Conservation (phyloP, 169 alveolate species). For the Babesia ovata region DNA sequence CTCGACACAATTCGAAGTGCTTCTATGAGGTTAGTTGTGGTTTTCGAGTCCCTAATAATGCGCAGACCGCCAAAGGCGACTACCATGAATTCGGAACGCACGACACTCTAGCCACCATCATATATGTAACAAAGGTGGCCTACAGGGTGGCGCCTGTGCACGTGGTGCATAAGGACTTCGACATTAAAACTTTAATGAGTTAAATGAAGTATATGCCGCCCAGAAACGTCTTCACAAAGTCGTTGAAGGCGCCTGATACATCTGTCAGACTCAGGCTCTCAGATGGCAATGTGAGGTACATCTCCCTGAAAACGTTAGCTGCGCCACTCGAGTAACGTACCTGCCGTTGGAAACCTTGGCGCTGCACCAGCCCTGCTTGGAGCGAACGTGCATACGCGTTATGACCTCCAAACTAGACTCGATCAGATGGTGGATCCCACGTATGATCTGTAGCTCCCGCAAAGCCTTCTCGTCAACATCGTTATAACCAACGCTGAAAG, state of each 20-base stretch:
- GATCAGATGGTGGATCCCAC: slow-evolving; percentile 44
- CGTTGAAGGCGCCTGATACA: slow-evolving; percentile 21
- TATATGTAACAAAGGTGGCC: slow-evolving; percentile 32
- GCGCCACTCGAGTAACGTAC: background rate
- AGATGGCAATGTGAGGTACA: slow-evolving; percentile 14
- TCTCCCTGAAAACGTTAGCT: slow-evolving; percentile 23
- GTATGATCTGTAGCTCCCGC: slow-evolving; percentile 43
- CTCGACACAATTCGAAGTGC: slow-evolving; percentile 38
- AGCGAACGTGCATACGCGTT: slow-evolving; percentile 19
- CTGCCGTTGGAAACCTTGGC: slow-evolving; percentile 43
- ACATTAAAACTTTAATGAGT: slow-evolving; percentile 6
- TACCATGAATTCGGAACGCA: slow-evolving; percentile 37
- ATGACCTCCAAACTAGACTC: slow-evolving; percentile 20
- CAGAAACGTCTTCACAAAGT: slow-evolving; percentile 42
- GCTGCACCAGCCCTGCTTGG: slow-evolving; percentile 39
- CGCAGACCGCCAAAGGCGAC: slow-evolving; percentile 39
- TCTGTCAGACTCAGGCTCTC: slow-evolving; percentile 10
- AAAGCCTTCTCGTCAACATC: slow-evolving; percentile 32
- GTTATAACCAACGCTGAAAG: slow-evolving; percentile 57
- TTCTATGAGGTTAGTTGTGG: slow-evolving; percentile 42
- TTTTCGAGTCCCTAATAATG: background rate
- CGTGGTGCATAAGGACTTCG: slow-evolving; percentile 38
- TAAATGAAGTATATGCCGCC: slow-evolving; percentile 64
- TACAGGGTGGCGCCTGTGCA: slow-evolving; percentile 60
- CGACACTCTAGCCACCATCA: slow-evolving; percentile 47